Base-by-base conservation (phyloP, 371 early-diverging fungal species). In the Nosema muscidifuracis region DNA sequence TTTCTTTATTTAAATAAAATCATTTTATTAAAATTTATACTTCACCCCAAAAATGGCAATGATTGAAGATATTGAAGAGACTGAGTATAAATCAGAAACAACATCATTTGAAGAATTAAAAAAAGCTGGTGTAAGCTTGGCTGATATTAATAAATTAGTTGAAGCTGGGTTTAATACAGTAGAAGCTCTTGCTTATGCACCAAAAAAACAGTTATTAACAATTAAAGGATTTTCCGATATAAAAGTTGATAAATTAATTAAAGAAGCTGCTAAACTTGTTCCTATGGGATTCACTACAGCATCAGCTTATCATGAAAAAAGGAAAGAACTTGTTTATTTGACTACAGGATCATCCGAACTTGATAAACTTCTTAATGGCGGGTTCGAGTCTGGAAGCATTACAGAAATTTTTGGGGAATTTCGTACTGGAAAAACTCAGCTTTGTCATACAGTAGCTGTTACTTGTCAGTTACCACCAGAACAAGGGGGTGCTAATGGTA, bases 331-430 rank as follows among this genome's bases (percentile, higher is more conserved):
- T 71, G 86, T 94, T 26, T 87, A 86, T 64, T 88, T 97, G 30
- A 90, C 91, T 0, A 97, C 96, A 0, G 99, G 99, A 0, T 91
- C 94, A 0, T 88, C 87, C 26, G 95, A 94, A 76, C 84, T 98
- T 16, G 94, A 97, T 84, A 90, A 91, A 76, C 85, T 95, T 22
- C 85, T 98, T 16, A 93, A 92, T 67, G 90, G 92, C 58, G 99
- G 99, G 20, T 87, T 98, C 63, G 99, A 98, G 80, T 93, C 96
- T 2, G 97, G 99, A 0, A 87, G 90, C 3, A 97, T 98, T 66
- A 98, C 99, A 18, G 99, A 98, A 80, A 85, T 98, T 1, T 98
- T 96, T 88, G 99, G 99, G 26, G 99, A 98, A 83, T 98, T 97
- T 81, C 86, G 99, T 75, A 97, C 99, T 1, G 99, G 99, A 76